These are phyloP conservation scores for Rhodotorula diobovata DNA, from an alignment of 768 basidiomycete genomes.

Conservation along the genomic window DNA sequence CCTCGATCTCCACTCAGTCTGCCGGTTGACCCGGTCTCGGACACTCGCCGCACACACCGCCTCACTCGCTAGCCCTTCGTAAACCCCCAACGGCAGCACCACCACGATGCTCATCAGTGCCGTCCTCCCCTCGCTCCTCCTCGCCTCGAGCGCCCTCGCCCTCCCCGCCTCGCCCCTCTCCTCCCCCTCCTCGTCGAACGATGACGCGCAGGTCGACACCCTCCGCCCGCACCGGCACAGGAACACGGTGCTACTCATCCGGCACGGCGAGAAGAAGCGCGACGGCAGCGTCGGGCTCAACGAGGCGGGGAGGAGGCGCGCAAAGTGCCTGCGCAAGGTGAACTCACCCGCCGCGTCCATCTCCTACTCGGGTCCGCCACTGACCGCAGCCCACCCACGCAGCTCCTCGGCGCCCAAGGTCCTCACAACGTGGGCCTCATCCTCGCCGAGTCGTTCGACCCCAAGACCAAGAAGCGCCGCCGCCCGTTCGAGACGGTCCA, in stretches of 20 bases:
- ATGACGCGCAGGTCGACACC: background rate
- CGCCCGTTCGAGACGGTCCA: constrained; percentile 37
- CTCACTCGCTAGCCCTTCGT: too few species aligned
- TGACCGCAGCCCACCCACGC: too few species aligned
- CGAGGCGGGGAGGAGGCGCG: constrained; percentile 28
- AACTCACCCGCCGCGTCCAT: background rate
- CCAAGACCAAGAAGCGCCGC: constrained; percentile 5
- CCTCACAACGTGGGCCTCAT: constrained; percentile 32
- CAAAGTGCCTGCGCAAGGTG: constrained; percentile 33
- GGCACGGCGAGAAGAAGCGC: constrained; percentile 37
- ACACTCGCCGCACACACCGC: too few species aligned
- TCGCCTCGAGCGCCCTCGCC: background rate
- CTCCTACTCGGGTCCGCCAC: too few species aligned
- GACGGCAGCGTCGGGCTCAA: constrained; percentile 13
- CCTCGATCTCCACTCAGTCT: too few species aligned
- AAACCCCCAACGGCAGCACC: background rate
- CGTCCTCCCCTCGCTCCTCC: background rate
- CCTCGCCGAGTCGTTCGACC: constrained; percentile 33
- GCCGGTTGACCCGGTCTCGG: too few species aligned
- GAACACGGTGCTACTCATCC: constrained; percentile 32
- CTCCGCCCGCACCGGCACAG: background rate
- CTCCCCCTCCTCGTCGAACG: background rate
- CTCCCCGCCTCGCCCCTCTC: background rate
- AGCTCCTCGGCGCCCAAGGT: constrained; percentile 5
- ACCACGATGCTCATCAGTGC: background rate